Percentiles rank a stretch among this genome's conserved stretches.
Evolutionary conservation across 805 yeast species (phyloP).

Genomic region (Pichia exigua): DNA sequence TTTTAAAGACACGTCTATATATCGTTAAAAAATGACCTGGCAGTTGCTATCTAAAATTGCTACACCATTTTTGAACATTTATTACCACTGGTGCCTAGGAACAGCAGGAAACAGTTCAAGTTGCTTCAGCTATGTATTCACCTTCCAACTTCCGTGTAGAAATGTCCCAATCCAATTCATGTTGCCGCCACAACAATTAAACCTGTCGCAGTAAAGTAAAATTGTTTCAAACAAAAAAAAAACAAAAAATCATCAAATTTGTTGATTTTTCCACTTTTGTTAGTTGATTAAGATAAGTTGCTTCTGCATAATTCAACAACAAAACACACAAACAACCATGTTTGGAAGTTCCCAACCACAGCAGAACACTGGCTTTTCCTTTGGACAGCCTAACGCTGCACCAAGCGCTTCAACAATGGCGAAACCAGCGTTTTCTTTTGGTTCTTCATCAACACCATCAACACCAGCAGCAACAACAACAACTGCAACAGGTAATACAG

Average conservation of each 20-base stretch:
- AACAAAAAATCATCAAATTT: neutral
- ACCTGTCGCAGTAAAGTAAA: neutral
- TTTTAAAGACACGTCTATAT: neutral
- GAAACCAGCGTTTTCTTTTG: constrained; percentile 10
- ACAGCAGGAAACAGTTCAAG: too few relatives aligned
- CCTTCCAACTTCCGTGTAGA: neutral
- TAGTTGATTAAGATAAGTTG: neutral
- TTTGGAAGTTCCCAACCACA: constrained; percentile 1
- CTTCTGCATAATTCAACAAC: neutral
- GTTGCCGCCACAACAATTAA: neutral
- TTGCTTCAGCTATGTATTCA: neutral
- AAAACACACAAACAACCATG: neutral
- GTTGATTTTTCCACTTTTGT: neutral
- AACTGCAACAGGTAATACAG: neutral
- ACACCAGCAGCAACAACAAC: constrained; percentile 1
- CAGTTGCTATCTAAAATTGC: neutral
- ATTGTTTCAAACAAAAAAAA: neutral
- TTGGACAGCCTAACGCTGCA: constrained; percentile 6
- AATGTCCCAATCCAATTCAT: neutral
- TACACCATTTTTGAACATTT: neutral
- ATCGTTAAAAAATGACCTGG: neutral
- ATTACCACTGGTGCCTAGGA: neutral
- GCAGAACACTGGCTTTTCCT: constrained; percentile 11
- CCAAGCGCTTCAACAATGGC: neutral
- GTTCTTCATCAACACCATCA: constrained; percentile 1